Evolutionary conservation across 2,329 filamentous ascomycete genomes (phyloP).

Genomic region (Talaromyces atroroseus): DNA sequence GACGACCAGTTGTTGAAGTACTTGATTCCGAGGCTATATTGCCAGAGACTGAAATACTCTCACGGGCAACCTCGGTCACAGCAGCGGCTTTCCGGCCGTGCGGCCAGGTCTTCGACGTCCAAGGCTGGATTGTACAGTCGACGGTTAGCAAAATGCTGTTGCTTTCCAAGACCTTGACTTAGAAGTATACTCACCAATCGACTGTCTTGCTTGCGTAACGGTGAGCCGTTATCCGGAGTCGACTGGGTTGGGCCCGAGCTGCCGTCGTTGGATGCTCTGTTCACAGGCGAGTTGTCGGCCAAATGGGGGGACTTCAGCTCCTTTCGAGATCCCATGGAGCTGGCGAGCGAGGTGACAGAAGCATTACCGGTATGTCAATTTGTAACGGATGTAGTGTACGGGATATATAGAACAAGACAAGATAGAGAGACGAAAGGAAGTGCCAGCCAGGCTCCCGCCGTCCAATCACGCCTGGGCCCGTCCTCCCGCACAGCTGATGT

Average conservation of each 20-base stretch:
- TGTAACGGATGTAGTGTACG: neutral
- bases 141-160: neutral
- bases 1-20: conserved; percentile 26
- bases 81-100: conserved; percentile 42
- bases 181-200: conserved; percentile 24
- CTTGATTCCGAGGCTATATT: conserved; percentile 32
- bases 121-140: conserved; percentile 24
- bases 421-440: neutral
- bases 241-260: conserved; percentile 16
- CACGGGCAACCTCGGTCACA: conserved; percentile 45
- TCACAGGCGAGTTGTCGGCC: conserved; percentile 19
- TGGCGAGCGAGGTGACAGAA: conserved; percentile 28
- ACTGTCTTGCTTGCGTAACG: conserved; percentile 23
- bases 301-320: conserved; percentile 38
- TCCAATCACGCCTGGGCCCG: conserved; percentile 3
- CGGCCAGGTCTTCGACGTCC: conserved; percentile 45
- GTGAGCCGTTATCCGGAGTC: conserved; percentile 20
- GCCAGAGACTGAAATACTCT: conserved; percentile 43
- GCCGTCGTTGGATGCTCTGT: conserved; percentile 18
- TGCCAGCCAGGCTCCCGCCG: conserved; percentile 8
- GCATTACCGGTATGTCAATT: conserved; percentile 26
- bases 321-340: conserved; percentile 39
- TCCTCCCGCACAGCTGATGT: conserved; percentile 7
- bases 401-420: neutral
- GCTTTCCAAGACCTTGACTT: neutral